Evolutionary conservation across 73 alveolate genomes (phyloP), one percentile per base, ranked within the genome.

Genomic region (Breviolum minutum): DNA sequence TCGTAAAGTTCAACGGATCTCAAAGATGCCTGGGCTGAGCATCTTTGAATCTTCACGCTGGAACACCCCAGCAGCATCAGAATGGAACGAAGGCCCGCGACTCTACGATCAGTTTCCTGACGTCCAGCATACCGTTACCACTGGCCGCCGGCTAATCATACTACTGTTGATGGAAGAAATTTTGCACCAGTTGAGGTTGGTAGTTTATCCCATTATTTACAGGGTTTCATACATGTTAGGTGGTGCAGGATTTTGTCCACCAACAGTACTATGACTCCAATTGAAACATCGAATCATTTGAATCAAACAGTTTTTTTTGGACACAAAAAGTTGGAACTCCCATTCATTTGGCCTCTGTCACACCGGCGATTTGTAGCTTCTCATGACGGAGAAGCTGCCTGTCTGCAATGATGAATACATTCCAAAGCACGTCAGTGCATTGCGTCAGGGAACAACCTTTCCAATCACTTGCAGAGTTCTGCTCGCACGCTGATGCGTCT

Each of bases 331-430:
- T 40, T 40, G 5, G 3, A 40, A 40, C 54, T 40, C 54, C 54
- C 0, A 3, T 40, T 0, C n/a, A 63, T 14, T 20, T 9, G 26
- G 71, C 30, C 66, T 82, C 90, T 6, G 29, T 29, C 80, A 17
- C 62, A 13, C 81, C 94, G 5, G 80, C 80, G 29, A 86, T n/a
- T 61, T 71, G 96, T 87, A 90, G 63, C 76, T 40, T 74, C 29
- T 90, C 96, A 24, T 90, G 96, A 29, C 96, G 96, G 17, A 90
- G 87, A 48, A 90, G 96, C 87, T 90, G 88, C 96, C 96, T 90
- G 62, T 48, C 48, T 16, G 60, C 83, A 73, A 5, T 19, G 81
- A 71, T 71, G 81, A 30, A 16, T 71, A 8, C 54, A 40, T 40
- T 40, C 54, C 54, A 40, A 40, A 40, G 54, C 54, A 40, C 54